A percentile compares a stretch with the other conserved stretches of the same genome.
phyloP scores from a whole-genome alignment of 768 basidiomycete species.

The Lyophyllum shimeji region DNA sequence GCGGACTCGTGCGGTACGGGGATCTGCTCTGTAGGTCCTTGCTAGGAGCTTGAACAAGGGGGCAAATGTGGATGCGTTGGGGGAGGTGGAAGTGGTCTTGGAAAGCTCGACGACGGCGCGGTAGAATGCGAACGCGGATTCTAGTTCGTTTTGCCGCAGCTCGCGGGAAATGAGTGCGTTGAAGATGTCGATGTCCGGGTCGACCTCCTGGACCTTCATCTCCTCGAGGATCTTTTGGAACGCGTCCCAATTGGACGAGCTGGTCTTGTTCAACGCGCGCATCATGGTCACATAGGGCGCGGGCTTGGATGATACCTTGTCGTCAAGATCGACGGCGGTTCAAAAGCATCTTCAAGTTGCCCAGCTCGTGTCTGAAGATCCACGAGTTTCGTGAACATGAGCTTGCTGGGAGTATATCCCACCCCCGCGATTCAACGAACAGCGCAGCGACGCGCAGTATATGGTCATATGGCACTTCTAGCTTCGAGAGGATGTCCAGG shows the following conservation, averaged over 20 bases:
- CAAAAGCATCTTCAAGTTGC: constrained; percentile 27
- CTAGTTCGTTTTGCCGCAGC: constrained; percentile 27
- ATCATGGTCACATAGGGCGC: constrained; percentile 41
- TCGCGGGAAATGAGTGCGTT: constrained; percentile 48
- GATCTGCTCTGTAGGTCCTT: constrained; percentile 14
- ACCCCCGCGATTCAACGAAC: constrained; percentile 22
- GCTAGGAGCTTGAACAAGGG: constrained; percentile 37
- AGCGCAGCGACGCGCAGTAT: constrained; percentile 17
- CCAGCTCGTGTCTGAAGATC: constrained; percentile 33
- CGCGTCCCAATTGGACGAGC: constrained; percentile 26
- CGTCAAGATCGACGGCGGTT: constrained; percentile 22
- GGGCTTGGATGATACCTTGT: constrained; percentile 9
- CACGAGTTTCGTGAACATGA: constrained; percentile 36
- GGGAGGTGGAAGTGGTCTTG: constrained; percentile 27
- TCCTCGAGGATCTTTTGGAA: constrained; percentile 35
- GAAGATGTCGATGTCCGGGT: constrained; percentile 41
- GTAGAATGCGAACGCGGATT: constrained; percentile 44
- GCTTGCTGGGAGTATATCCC: constrained; percentile 25
- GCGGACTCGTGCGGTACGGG: constrained; percentile 16
- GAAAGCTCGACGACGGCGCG: constrained; percentile 33
- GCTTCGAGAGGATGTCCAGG: constrained; percentile 19
- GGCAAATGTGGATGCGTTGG: constrained; percentile 44
- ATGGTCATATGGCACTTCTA: constrained; percentile 16
- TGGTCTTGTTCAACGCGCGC: constrained; percentile 30
- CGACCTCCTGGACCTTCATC: constrained; percentile 37